phyloP scores from a whole-genome alignment of 2,329 filamentous ascomycete species.

The Colletotrichum lini region DNA sequence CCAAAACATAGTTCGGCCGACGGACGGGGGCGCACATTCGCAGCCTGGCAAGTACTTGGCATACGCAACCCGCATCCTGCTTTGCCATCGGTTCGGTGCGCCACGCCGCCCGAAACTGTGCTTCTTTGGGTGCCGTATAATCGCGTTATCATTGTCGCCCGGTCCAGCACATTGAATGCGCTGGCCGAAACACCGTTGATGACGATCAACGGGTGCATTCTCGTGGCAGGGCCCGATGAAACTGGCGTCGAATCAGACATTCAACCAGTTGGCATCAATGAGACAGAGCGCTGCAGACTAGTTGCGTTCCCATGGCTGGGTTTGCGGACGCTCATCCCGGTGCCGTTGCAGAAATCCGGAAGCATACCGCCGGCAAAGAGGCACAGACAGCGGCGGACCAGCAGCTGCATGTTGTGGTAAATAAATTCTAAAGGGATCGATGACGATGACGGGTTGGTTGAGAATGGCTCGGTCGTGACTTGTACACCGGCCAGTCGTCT shows the following conservation, averaged over 20 bases:
- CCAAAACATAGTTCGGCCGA: conserved; percentile 26
- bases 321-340: conserved; percentile 17
- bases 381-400: conserved; percentile 28
- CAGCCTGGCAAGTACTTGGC: conserved; percentile 33
- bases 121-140: conserved; percentile 18
- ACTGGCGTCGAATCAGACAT: conserved; percentile 9
- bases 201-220: conserved; percentile 13
- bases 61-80: conserved; percentile 26
- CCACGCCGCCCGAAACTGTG: conserved; percentile 16
- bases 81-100: conserved; percentile 21
- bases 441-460: background rate
- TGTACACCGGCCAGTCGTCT: background rate
- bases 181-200: conserved; percentile 17
- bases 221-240: conserved; percentile 16
- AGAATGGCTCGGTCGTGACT: background rate
- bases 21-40: conserved; percentile 14
- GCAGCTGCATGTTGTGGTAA: background rate
- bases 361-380: conserved; percentile 11
- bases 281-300: conserved; percentile 22
- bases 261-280: conserved; percentile 4
- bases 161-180: background rate
- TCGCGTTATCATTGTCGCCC: background rate
- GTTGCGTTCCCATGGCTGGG: conserved; percentile 14
- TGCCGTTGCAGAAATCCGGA: conserved; percentile 36
- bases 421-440: background rate